A percentile compares a stretch with the other conserved stretches of the same genome.
Conservation (phyloP, 352 stramenopile species). For the Phytophthora pistaciae region DNA sequence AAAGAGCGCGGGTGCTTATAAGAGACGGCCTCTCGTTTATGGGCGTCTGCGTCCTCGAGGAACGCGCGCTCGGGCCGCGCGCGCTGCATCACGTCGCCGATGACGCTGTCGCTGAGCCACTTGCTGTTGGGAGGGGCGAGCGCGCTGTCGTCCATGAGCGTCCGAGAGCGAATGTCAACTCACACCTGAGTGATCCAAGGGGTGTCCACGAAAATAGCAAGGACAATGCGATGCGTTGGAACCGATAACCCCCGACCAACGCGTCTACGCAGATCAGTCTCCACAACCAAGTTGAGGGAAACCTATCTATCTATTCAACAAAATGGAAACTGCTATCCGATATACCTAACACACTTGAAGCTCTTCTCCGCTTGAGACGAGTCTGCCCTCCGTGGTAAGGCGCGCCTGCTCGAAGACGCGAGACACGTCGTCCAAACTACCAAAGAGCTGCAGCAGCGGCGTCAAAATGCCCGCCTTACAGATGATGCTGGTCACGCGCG, state of each 20-base stretch:
- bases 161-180: too few relatives aligned
- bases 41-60: neutral
- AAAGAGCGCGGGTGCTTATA: too few relatives aligned
- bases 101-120: neutral
- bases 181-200: too few relatives aligned
- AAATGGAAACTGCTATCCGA: too few relatives aligned
- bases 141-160: neutral
- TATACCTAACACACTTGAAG: too few relatives aligned
- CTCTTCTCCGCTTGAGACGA: neutral
- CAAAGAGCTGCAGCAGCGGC: neutral
- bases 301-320: too few relatives aligned
- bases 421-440: slow-evolving; percentile 3
- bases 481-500: neutral
- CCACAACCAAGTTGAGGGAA: too few relatives aligned
- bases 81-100: neutral
- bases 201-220: neutral
- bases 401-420: neutral
- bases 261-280: too few relatives aligned
- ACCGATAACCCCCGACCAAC: neutral
- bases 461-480: slow-evolving; percentile 11
- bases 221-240: neutral
- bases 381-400: neutral
- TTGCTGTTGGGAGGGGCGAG: neutral
- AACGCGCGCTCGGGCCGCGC: neutral
- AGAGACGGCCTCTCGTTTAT: too few relatives aligned